A percentile compares a stretch with the other conserved stretches of the same genome.
These are phyloP conservation scores for Carex kokanica DNA, from an alignment of 176 grass and related monocot species.

Conservation along the genomic window DNA sequence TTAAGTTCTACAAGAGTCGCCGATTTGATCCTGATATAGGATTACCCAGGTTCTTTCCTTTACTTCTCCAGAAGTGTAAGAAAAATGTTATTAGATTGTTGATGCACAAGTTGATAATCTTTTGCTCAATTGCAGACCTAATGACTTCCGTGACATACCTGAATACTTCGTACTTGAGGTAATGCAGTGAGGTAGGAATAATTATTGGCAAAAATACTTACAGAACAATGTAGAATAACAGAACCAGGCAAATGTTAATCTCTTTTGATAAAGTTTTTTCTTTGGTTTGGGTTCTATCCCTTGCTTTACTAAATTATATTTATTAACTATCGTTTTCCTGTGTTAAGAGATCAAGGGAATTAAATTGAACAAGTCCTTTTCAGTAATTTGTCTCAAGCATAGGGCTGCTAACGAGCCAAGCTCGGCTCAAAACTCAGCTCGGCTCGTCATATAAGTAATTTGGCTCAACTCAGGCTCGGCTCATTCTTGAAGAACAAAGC, in stretches of 20 bases:
- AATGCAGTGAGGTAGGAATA: constrained; percentile 99
- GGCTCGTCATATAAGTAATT: no score
- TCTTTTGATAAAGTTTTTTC: not conserved
- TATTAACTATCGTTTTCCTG: not conserved
- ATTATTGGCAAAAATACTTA: constrained; percentile 12
- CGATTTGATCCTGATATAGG: constrained; percentile 92
- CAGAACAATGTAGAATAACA: not conserved
- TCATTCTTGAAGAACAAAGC: no score
- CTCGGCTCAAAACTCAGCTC: no score
- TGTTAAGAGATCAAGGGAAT: not conserved
- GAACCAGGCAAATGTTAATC: not conserved
- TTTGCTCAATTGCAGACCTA: constrained; percentile 70
- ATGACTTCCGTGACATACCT: constrained; percentile 83
- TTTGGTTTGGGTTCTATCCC: not conserved
- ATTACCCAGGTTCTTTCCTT: constrained; percentile 74
- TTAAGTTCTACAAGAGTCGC: constrained; percentile 92
- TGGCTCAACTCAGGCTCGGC: no score
- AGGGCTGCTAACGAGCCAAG: no score
- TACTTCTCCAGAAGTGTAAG: not conserved
- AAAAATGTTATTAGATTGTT: not conserved
- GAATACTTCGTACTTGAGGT: constrained; percentile 99
- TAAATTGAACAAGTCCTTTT: not conserved
- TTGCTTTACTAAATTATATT: not conserved
- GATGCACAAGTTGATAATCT: constrained; percentile 29
- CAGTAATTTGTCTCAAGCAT: not conserved